These are phyloP conservation scores for Saccharomycopsis fodiens DNA, from an alignment of 805 yeast genomes.

Conservation along the genomic window DNA sequence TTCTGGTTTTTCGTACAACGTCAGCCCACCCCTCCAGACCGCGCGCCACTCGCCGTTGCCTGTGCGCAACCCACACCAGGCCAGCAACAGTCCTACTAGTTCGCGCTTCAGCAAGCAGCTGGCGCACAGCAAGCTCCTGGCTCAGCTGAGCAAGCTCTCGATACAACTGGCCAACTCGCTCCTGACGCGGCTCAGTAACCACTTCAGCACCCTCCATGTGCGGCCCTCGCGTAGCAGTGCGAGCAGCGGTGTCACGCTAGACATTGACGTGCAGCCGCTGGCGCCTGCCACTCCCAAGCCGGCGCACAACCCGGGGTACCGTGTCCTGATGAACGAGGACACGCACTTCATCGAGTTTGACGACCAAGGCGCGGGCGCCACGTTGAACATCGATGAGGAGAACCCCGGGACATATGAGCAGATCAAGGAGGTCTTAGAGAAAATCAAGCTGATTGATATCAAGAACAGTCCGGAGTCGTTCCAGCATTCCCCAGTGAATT, in stretches of 20 bases:
- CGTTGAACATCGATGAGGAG: conserved; percentile 11
- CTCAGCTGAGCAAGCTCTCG: too few relatives aligned
- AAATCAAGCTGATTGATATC: conserved; percentile 9
- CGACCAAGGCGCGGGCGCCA: background rate
- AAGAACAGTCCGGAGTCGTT: background rate
- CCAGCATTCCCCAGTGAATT: background rate
- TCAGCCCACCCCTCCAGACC: background rate
- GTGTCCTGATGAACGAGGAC: background rate
- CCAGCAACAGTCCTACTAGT: too few relatives aligned
- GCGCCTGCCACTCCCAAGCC: background rate
- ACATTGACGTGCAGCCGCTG: background rate
- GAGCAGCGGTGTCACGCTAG: background rate
- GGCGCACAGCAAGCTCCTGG: too few relatives aligned
- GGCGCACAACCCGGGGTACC: background rate
- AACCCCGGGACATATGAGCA: conserved; percentile 1
- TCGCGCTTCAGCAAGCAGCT: too few relatives aligned
- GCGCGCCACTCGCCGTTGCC: background rate
- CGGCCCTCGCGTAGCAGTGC: background rate
- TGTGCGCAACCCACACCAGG: background rate
- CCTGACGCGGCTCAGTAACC: too few relatives aligned
- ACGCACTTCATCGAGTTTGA: background rate
- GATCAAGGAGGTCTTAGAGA: conserved; percentile 9
- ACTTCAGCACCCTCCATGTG: background rate
- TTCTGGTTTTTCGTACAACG: conserved; percentile 5
- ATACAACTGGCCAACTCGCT: too few relatives aligned